phyloP scores from a whole-genome alignment of 352 stramenopile species.

The Phytophthora ohioensis region DNA sequence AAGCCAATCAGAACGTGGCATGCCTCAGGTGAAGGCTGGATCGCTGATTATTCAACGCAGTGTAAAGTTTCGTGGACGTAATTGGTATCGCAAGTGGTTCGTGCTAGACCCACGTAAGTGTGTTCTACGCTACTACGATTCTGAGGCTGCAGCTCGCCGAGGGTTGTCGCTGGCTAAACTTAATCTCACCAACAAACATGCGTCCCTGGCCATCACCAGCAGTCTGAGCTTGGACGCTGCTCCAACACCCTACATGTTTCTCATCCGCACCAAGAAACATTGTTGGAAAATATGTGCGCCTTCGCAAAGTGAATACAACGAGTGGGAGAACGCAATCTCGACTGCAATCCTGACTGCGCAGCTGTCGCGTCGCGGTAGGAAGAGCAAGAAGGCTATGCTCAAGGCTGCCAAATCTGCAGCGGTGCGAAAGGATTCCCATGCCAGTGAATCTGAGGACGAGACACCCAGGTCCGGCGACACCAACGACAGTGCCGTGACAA shows the following conservation, averaged over 20 bases:
- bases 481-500: constrained; percentile 19
- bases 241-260: constrained; percentile 76
- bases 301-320: constrained; percentile 62
- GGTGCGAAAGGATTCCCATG: constrained; percentile 30
- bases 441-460: constrained; percentile 34
- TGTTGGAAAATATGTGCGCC: constrained; percentile 79
- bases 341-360: constrained; percentile 71
- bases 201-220: constrained; percentile 70
- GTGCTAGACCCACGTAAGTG: constrained; percentile 69
- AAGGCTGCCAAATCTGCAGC: constrained; percentile 35
- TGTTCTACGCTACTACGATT: constrained; percentile 81
- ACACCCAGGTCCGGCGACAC: constrained; percentile 6
- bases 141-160: constrained; percentile 59
- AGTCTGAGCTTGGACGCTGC: constrained; percentile 58
- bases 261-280: constrained; percentile 67
- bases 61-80: constrained; percentile 72
- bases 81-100: constrained; percentile 89
- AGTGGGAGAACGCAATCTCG: constrained; percentile 82
- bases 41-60: constrained; percentile 76
- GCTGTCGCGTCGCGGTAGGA: constrained; percentile 50
- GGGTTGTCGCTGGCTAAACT: constrained; percentile 72
- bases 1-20: constrained; percentile 9
- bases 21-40: constrained; percentile 51
- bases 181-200: constrained; percentile 71
- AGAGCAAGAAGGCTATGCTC: constrained; percentile 40